Conservation (phyloP, 2,329 filamentous ascomycete genomes). For the Cryphonectria japonica region DNA sequence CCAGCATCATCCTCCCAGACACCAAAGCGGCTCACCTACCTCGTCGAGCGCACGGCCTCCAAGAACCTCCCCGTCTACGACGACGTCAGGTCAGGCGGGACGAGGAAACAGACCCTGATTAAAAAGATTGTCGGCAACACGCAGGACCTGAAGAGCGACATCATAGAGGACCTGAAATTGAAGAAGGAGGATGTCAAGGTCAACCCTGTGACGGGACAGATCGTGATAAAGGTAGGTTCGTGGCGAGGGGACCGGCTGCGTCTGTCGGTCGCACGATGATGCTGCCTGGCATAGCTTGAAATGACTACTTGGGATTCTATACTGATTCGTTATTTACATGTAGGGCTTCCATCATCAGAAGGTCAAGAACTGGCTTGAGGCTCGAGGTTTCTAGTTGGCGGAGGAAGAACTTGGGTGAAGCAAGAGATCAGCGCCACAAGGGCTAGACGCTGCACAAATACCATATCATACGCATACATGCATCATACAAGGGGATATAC, state of each 20-base stretch:
- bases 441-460: not conserved
- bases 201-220: constrained; percentile 69
- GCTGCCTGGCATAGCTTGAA: not conserved
- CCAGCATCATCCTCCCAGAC: constrained; percentile 31
- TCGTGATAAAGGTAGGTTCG: constrained; percentile 71
- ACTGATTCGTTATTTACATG: not conserved
- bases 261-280: not conserved
- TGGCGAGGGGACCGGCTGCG: not conserved
- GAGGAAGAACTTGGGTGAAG: not conserved
- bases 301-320: not conserved
- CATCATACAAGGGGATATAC: not conserved
- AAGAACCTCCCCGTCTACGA: constrained; percentile 79
- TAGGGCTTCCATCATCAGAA: constrained; percentile 26
- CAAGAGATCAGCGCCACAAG: not conserved
- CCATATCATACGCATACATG: not conserved
- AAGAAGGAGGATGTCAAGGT: constrained; percentile 56
- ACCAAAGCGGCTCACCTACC: constrained; percentile 61
- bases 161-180: constrained; percentile 63
- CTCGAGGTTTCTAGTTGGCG: constrained; percentile 27
- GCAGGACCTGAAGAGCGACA: constrained; percentile 63
- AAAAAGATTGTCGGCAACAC: constrained; percentile 80
- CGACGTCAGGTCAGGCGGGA: constrained; percentile 73
- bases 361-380: constrained; percentile 29
- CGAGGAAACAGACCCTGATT: constrained; percentile 72
- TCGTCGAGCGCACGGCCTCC: constrained; percentile 71